phyloP scores from a whole-genome alignment of 495 filamentous ascomycete genomes.

The Penicillium salamii region DNA sequence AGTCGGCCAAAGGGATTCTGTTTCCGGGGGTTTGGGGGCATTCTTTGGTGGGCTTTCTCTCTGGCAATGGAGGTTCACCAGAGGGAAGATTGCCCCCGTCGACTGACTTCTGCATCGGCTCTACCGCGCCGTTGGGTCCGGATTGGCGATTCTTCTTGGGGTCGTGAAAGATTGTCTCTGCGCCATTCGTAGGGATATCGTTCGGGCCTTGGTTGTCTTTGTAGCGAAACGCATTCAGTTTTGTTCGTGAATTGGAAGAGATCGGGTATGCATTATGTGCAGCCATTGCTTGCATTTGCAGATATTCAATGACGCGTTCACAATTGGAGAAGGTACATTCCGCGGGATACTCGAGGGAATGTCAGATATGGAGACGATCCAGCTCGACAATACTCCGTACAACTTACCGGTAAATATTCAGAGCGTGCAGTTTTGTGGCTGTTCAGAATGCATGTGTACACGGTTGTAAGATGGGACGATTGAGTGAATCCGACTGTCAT shows the following conservation, averaged over 20 bases:
- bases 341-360: conserved; percentile 15
- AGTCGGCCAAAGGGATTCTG: conserved; percentile 71
- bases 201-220: conserved; percentile 31
- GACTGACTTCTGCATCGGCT: conserved; percentile 23
- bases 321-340: conserved; percentile 26
- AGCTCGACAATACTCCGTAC: background rate
- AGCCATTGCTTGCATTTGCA: conserved; percentile 23
- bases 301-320: conserved; percentile 13
- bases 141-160: conserved; percentile 41
- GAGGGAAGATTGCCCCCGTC: conserved; percentile 22
- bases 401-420: background rate
- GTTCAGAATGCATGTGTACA: background rate
- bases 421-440: conserved; percentile 2
- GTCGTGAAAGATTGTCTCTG: conserved; percentile 20
- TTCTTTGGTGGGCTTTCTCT: conserved; percentile 40
- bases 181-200: conserved; percentile 25
- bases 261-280: conserved; percentile 32
- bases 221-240: conserved; percentile 59
- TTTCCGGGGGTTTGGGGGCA: conserved; percentile 71
- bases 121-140: conserved; percentile 41
- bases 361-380: conserved; percentile 10
- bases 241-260: conserved; percentile 54
- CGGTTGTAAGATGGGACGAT: conserved; percentile 4
- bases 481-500: conserved; percentile 8
- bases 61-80: conserved; percentile 4